Evolutionary conservation across 1,284 basidiomycete genomes (phyloP).

Genomic region (Boletus holoroseus): DNA sequence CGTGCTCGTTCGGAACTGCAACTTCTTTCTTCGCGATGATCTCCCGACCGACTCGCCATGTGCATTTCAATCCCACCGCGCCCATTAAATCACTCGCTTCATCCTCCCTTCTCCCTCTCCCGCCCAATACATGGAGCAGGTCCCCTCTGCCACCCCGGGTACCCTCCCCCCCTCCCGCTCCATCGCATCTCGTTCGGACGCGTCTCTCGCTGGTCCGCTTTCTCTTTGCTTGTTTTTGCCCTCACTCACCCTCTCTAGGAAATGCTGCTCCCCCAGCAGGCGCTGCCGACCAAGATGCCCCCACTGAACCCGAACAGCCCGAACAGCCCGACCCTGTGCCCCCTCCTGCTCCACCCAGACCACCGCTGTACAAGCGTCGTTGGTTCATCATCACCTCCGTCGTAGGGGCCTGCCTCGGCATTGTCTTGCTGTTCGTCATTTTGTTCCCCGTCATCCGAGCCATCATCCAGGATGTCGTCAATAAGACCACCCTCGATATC

Average conservation of each 20-base stretch:
- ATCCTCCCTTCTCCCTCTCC: neutral
- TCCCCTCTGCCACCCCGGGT: conserved; percentile 33
- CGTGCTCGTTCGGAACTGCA: neutral
- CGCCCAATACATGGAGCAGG: conserved; percentile 38
- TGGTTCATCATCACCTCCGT: conserved; percentile 44
- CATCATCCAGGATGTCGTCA: conserved; percentile 58
- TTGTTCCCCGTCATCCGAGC: conserved; percentile 61
- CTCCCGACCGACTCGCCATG: neutral
- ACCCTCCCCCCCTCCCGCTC: conserved; percentile 29
- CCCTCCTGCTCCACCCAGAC: conserved; percentile 13
- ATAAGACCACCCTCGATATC: conserved; percentile 48
- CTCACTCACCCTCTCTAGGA: conserved; percentile 27
- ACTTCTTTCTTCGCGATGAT: neutral
- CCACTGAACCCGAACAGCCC: conserved; percentile 19
- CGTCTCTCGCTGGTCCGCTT: conserved; percentile 38
- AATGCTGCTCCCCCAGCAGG: conserved; percentile 39
- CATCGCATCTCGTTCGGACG: conserved; percentile 31
- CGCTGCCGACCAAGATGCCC: conserved; percentile 20
- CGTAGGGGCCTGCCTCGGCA: conserved; percentile 42
- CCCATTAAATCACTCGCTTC: neutral
- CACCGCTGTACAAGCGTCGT: conserved; percentile 37
- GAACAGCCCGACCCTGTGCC: conserved; percentile 33
- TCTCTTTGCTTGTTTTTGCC: neutral
- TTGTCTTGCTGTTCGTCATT: conserved; percentile 58
- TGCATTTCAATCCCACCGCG: no score